Base-by-base conservation (phyloP, 2,329 filamentous ascomycete genomes). In the Amauroascus niger region DNA sequence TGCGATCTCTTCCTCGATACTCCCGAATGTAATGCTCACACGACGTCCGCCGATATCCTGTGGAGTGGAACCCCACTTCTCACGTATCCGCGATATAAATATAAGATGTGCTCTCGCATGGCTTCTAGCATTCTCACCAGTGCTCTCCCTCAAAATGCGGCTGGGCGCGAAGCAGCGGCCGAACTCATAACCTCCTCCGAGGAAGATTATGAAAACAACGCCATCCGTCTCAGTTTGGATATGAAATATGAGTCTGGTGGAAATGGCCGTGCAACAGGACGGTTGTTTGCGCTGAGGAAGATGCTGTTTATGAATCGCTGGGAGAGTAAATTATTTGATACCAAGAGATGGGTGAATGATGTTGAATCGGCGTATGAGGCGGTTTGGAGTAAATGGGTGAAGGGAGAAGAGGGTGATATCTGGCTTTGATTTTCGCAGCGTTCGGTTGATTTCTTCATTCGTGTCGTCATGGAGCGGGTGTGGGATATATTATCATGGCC, bases 101-200 rank as follows among this genome's bases (percentile, higher is more conserved):
- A 96, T 72, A 98, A 98, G 71, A 98, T 98, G 93, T 98, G 93
- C 70, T 95, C 88, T 41, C 86, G 93, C 52, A 98, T 98, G 86
- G 93, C 91, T 6, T 90, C 93, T 6, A 95, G 88, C 9, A 97
- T 98, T 54, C 77, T 98, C 28, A 87, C 83, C 59, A 93, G 93
- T 14, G 93, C 93, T 0, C 73, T 98, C 2, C 93, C 93, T 0
- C 84, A 82, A 60, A 77, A 75, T 0, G 71, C 75, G 1, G 80
- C 82, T n/a, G 89, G 91, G 2, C 71, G 74, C 6, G 74, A 73
- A 54, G 87, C 86, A 0, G 84, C 84, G 0, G 67, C 71, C 16
- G 88, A 96, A 55, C 76, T 98, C 28, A 88, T 95, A 54, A 87
- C 86, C 0, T 71, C 69, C 3, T 83, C 80, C 53, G 93, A 98